Evolutionary conservation across 2,329 filamentous ascomycete genomes (phyloP).

Genomic region (Ceratocystis cacaofunesta): DNA sequence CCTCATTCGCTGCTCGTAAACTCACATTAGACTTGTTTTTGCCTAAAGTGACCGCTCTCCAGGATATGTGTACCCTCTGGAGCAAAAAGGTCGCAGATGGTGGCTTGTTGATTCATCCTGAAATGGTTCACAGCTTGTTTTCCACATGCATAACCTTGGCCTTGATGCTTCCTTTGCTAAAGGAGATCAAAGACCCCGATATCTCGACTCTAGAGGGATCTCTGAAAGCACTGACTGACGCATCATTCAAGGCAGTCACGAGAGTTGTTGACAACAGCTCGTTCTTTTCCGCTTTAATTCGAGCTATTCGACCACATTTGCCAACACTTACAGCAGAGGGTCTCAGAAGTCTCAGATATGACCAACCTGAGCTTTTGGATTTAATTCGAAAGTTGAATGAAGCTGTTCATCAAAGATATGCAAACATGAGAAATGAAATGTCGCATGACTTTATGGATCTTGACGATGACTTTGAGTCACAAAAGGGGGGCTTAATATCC

Average conservation of each 20-base stretch:
- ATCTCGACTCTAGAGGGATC: constrained; percentile 34
- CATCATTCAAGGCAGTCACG: constrained; percentile 28
- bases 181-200: constrained; percentile 32
- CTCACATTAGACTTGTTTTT: constrained; percentile 39
- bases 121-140: constrained; percentile 38
- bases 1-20: constrained; percentile 32
- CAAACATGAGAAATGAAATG: constrained; percentile 24
- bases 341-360: constrained; percentile 27
- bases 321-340: constrained; percentile 29
- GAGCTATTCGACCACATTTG: constrained; percentile 31
- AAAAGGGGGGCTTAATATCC: constrained; percentile 34
- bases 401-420: constrained; percentile 23
- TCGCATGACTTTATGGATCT: constrained; percentile 48
- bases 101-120: constrained; percentile 35
- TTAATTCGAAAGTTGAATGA: constrained; percentile 30
- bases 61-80: constrained; percentile 34
- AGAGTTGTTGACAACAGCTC: constrained; percentile 31
- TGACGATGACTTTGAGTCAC: constrained; percentile 49
- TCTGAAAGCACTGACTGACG: constrained; percentile 29
- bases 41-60: constrained; percentile 37
- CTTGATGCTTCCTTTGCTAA: constrained; percentile 34
- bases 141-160: constrained; percentile 33
- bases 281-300: constrained; percentile 34
- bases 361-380: constrained; percentile 29
- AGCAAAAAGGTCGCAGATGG: constrained; percentile 31